Base-by-base conservation (phyloP, 495 filamentous ascomycete species). In the Annulohypoxylon nitens region DNA sequence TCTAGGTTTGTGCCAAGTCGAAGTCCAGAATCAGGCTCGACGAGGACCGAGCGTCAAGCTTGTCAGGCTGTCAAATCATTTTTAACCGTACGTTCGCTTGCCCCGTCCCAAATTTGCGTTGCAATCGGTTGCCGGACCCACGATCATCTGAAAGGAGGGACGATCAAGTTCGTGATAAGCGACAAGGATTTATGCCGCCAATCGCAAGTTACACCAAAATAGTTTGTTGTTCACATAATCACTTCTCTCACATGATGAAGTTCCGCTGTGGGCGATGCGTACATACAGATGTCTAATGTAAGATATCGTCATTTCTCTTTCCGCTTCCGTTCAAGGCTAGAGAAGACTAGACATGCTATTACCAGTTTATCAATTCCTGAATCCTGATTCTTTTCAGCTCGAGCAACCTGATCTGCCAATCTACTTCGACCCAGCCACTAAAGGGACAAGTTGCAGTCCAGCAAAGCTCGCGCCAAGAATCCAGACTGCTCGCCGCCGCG, bases 151-250 rank as follows among this genome's bases (percentile, higher is more conserved):
- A 64, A 60, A 68, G 34, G 63, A 62, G 62, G 25, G 67, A 67
- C 67, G 64, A 68, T 71, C 67, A 68, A 23, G 60, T 68, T 73
- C 59, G 54, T 59, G 72, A 71, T 75, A 55, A 71, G 53, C 72
- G 54, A 53, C 67, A 68, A 70, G 67, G 67, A 64, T 75, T 47
- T 18, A 36, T 25, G 20, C 45, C 23, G 34, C 67, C 57, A 50
- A 75, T 75, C 72, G 43, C 53, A 60, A 61, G 34, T 60, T 23
- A 43, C 54, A 50, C 55, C 47, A 20, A 57, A 57, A 57, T 37
- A 18, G n/a, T 51, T 57, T 55, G 25, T 26, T 36, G 33, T 57
- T 57, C 30, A 33, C 55, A 10, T 54, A 47, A 12, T 18, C n/a
- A 33, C 18, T 34, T 30, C 34, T 43, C 20, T 26, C 9, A 37